Percentiles rank a stretch among this genome's conserved stretches.
Conservation (phyloP, 371 early-diverging fungal genomes). For the Apophysomyces ossiformis region DNA sequence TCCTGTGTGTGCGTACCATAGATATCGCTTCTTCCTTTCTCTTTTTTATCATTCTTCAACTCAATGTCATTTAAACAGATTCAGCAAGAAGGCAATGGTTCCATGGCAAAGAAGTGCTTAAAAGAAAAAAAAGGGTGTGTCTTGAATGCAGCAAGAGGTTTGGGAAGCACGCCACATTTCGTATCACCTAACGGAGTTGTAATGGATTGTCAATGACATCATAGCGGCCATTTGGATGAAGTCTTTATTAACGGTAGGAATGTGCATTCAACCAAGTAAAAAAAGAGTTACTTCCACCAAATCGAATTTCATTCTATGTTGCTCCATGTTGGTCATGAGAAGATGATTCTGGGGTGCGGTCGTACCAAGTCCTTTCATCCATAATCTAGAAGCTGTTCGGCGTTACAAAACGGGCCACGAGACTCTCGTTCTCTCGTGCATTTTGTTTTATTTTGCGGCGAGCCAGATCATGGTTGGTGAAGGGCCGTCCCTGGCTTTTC, state of each 20-base stretch:
- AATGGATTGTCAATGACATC: constrained; percentile 4
- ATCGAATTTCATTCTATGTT: background rate
- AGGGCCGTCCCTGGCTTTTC: background rate
- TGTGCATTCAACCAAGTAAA: background rate
- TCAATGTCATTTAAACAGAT: background rate
- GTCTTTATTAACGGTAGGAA: background rate
- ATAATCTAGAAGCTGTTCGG: constrained; percentile 9
- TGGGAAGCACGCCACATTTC: constrained; percentile 11
- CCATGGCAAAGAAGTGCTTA: no score
- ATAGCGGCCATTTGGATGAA: background rate
- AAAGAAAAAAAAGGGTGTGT: background rate
- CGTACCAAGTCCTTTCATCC: background rate
- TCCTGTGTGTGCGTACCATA: background rate
- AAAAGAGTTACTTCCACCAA: background rate
- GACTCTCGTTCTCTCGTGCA: background rate
- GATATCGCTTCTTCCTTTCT: background rate
- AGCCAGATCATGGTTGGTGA: constrained; percentile 2
- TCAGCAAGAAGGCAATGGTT: no score
- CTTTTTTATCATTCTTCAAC: background rate
- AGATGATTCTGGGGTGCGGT: background rate
- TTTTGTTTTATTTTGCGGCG: background rate
- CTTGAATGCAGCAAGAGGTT: constrained; percentile 8
- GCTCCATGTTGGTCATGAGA: background rate
- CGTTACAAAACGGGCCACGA: constrained; percentile 7
- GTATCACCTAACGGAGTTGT: constrained; percentile 5